A percentile compares a stretch with the other conserved stretches of the same genome.
Conservation (phyloP, 352 stramenopile genomes). For the Pythium insidiosum region DNA sequence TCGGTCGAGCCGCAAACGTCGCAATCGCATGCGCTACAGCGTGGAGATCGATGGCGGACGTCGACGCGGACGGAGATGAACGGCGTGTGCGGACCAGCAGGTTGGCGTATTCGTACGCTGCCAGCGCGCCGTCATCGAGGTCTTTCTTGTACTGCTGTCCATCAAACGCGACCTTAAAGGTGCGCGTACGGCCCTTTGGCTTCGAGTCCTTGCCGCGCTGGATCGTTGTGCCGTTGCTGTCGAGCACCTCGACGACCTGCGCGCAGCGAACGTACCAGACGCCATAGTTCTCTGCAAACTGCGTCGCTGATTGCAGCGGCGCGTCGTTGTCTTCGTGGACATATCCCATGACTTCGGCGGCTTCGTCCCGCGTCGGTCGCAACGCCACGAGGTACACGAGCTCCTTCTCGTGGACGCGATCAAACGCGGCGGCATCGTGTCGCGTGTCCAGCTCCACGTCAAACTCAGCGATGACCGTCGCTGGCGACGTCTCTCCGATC, state of each 20-base stretch:
- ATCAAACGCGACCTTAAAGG: conserved; percentile 88
- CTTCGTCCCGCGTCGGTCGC: conserved; percentile 50
- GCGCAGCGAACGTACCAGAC: conserved; percentile 70
- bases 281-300: conserved; percentile 88
- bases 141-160: conserved; percentile 93
- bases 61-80: conserved; percentile 47
- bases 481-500: conserved; percentile 83
- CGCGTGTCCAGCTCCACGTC: conserved; percentile 73
- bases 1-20: conserved; percentile 4
- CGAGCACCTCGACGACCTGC: conserved; percentile 77
- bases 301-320: no score
- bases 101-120: conserved; percentile 90
- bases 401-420: conserved; percentile 88
- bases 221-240: conserved; percentile 47
- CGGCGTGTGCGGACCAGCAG: conserved; percentile 88
- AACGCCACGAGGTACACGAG: conserved; percentile 93
- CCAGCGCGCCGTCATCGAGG: conserved; percentile 36
- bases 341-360: conserved; percentile 53
- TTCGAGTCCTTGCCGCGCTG: no score
- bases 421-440: conserved; percentile 63
- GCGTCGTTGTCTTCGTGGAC: conserved; percentile 9
- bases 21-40: conserved; percentile 88
- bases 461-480: conserved; percentile 81
- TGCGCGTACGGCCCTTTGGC: no score
- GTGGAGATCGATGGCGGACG: conserved; percentile 94